Conservation (phyloP, 2,329 filamentous ascomycete genomes). For the Onygenales sp. region DNA sequence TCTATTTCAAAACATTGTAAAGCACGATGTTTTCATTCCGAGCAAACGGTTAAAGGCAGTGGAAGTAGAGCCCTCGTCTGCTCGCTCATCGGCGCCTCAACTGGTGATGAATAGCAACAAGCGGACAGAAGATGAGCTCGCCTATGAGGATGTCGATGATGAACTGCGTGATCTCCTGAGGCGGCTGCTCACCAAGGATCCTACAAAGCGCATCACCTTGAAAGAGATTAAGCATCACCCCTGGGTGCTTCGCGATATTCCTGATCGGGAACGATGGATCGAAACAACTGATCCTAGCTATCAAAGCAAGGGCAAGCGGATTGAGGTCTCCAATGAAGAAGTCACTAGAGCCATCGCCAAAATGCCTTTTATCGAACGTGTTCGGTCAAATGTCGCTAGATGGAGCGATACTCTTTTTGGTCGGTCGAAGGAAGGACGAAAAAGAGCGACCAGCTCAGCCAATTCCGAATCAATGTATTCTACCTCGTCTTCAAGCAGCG, state of each 20-base stretch:
- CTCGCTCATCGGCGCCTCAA: slow-evolving; percentile 37
- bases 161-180: slow-evolving; percentile 68
- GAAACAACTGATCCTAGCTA: slow-evolving; percentile 82
- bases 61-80: slow-evolving; percentile 36
- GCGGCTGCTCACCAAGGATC: slow-evolving; percentile 79
- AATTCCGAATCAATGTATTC: slow-evolving; percentile 46
- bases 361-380: slow-evolving; percentile 75
- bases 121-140: slow-evolving; percentile 65
- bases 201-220: slow-evolving; percentile 75
- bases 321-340: slow-evolving; percentile 85
- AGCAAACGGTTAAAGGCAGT: slow-evolving; percentile 68
- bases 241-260: slow-evolving; percentile 75
- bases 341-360: slow-evolving; percentile 85
- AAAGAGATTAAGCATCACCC: slow-evolving; percentile 88
- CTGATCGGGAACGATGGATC: slow-evolving; percentile 71
- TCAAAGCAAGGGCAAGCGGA: slow-evolving; percentile 69
- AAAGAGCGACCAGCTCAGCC: slow-evolving; percentile 44
- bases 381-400: slow-evolving; percentile 66
- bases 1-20: slow-evolving; percentile 85
- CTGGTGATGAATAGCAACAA: slow-evolving; percentile 54
- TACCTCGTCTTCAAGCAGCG: slow-evolving; percentile 47
- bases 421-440: slow-evolving; percentile 33
- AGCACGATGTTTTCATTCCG: slow-evolving; percentile 85
- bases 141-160: slow-evolving; percentile 78
- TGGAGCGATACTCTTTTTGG: slow-evolving; percentile 49